These are phyloP conservation scores for Suhomyces chickasaworum DNA, from an alignment of 1,139 yeast genomes.

Conservation along the genomic window DNA sequence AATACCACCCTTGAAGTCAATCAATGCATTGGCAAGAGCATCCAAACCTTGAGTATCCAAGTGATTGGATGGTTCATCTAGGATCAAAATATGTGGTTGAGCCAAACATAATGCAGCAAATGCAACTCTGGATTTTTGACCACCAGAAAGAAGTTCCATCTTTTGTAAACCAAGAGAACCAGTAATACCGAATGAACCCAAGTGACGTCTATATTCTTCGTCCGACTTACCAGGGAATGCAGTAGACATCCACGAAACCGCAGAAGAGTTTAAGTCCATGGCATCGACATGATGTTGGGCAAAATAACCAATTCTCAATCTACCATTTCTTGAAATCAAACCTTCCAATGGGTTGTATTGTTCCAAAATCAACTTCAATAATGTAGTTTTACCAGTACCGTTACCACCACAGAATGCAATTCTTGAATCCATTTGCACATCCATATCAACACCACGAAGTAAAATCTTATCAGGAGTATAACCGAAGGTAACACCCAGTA, in stretches of 20 bases:
- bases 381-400: constrained; percentile 98
- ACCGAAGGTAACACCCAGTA: constrained; percentile 85
- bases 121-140: constrained; percentile 97
- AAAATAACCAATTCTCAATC: constrained; percentile 92
- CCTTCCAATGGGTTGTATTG: constrained; percentile 73
- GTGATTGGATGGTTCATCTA: constrained; percentile 99
- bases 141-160: constrained; percentile 90
- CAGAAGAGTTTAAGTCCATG: constrained; percentile 87
- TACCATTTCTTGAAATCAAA: constrained; percentile 72
- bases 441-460: constrained; percentile 78
- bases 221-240: constrained; percentile 92
- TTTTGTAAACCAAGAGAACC: constrained; percentile 92
- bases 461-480: constrained; percentile 64
- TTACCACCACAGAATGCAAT: constrained; percentile 98
- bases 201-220: constrained; percentile 94
- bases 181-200: constrained; percentile 96
- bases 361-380: constrained; percentile 83
- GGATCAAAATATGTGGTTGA: constrained; percentile 87
- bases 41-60: constrained; percentile 98
- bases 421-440: constrained; percentile 90
- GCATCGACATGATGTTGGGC: constrained; percentile 99
- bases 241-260: constrained; percentile 92
- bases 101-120: constrained; percentile 91
- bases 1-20: constrained; percentile 89
- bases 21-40: constrained; percentile 87